Evolutionary conservation across 23 red algal genomes (phyloP).

Genomic region (Pyropia yezoensis): DNA sequence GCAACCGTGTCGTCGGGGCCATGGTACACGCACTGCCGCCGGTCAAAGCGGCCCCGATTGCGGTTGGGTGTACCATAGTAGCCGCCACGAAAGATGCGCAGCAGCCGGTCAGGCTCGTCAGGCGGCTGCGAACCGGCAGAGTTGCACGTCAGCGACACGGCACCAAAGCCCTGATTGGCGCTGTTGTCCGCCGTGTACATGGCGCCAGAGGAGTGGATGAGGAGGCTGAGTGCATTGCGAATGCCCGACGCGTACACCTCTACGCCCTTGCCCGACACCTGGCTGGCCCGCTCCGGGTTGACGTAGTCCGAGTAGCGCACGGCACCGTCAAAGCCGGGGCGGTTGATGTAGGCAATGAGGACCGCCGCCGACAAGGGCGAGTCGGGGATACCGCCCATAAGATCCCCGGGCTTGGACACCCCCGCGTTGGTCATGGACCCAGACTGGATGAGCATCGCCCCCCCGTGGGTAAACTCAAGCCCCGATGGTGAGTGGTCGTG

Average conservation of each 20-base stretch:
- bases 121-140: slow-evolving; percentile 2
- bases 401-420: slow-evolving; percentile 31
- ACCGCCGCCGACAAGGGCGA: slow-evolving; percentile 41
- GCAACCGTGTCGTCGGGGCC: not conserved
- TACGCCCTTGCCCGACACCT: slow-evolving; percentile 26
- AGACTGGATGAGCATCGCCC: slow-evolving; percentile 33
- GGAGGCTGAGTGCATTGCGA: slow-evolving; percentile 34
- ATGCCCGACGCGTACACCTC: slow-evolving; percentile 27
- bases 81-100: slow-evolving; percentile 15
- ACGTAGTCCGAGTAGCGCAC: slow-evolving; percentile 25
- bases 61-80: slow-evolving; percentile 52
- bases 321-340: slow-evolving; percentile 32
- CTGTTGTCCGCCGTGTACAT: slow-evolving; percentile 51
- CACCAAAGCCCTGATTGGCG: slow-evolving; percentile 32
- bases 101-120: slow-evolving; percentile 11
- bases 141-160: slow-evolving; percentile 18
- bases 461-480: slow-evolving; percentile 23
- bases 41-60: slow-evolving; percentile 40
- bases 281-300: slow-evolving; percentile 10
- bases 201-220: slow-evolving; percentile 18
- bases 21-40: slow-evolving; percentile 29
- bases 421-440: slow-evolving; percentile 40
- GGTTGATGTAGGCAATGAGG: slow-evolving; percentile 16
- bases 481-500: slow-evolving; percentile 36
- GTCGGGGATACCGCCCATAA: slow-evolving; percentile 41